phyloP scores from a whole-genome alignment of 805 yeast genomes.

The Saturnispora zaruensis region DNA sequence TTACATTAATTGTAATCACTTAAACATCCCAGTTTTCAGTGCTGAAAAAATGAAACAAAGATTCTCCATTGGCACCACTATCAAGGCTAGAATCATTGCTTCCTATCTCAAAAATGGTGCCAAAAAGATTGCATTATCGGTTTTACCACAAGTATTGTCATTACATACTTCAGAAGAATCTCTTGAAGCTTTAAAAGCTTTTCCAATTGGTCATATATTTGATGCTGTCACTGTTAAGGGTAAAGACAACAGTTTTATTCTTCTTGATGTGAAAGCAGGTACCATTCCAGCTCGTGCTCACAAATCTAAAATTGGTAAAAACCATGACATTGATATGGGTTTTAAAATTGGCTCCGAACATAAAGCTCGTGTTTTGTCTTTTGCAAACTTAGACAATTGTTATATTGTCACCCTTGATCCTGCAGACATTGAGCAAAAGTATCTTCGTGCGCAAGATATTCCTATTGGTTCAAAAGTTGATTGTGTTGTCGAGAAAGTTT shows the following conservation, averaged over 20 bases:
- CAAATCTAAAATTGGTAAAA: constrained; percentile 54
- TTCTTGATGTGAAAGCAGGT: constrained; percentile 48
- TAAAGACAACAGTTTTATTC: constrained; percentile 47
- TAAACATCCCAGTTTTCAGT: constrained; percentile 34
- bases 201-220: constrained; percentile 69
- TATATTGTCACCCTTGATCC: constrained; percentile 65
- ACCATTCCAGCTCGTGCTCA: constrained; percentile 65
- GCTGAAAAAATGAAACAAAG: constrained; percentile 45
- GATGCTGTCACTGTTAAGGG: constrained; percentile 54
- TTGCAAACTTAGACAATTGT: constrained; percentile 54
- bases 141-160: constrained; percentile 39
- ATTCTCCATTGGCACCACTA: constrained; percentile 56
- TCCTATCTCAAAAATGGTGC: constrained; percentile 39
- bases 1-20: constrained; percentile 59
- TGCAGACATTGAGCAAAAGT: constrained; percentile 52
- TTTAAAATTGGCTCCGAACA: constrained; percentile 60
- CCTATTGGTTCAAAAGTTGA: constrained; percentile 62
- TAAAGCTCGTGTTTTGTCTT: constrained; percentile 70
- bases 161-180: constrained; percentile 15
- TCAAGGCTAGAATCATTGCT: constrained; percentile 66
- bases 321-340: constrained; percentile 35
- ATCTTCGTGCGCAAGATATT: constrained; percentile 60
- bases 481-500: constrained; percentile 47
- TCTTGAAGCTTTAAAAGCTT: constrained; percentile 42
- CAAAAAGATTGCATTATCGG: constrained; percentile 57